Evolutionary conservation across 305 asterid genomes (phyloP), one percentile per base, ranked within the genome.

Genomic region (Fraxinus nigra): DNA sequence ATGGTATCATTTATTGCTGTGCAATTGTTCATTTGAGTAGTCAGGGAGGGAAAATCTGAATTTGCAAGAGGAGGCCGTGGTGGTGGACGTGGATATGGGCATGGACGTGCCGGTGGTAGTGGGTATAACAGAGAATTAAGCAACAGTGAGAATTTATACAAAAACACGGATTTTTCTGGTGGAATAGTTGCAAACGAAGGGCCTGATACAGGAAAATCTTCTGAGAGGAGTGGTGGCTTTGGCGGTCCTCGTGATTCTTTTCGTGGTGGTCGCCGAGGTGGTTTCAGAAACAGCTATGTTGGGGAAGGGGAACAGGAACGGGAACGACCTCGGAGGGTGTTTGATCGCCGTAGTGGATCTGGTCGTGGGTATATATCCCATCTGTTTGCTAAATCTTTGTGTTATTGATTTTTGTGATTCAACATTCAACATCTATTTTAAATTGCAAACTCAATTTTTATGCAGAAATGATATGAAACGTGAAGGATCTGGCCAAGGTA

Each of bases 401-500:
- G 33, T 80, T 7, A 14, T 59, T 16, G 26, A 73, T 11, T 56
- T 56, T 18, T 46, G 22, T 38, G 9, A 0, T 35, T 38, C 46
- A 38, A 37, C 43, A 37, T 54, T 16, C 24, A 54, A 51, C 35
- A 34, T 69, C 5, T 10, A 28, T 48, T 56, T 24, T 16, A 7
- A 2, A 22, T 14, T 73, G 8, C 63, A 30, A 38, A 37, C 46
- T 20, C 37, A 10, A 8, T 77, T 54, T 24, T 67, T 81, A 4
- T 75, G 51, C 90, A 93, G 98, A 85, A 85, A 81, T 87, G 97
- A 90, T 77, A 32, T 91, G 33, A 93, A 93, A 80, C 90, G 94
- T 8, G 98, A 92, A 34, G 99, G 98, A 80, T 74, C 94, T 87
- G 98, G 97, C 70, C 89, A 83, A 38, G 97, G 95, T 69, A 93